A percentile compares a stretch with the other conserved stretches of the same genome.
phyloP scores from a whole-genome alignment of 257 asterid genomes.

The Capsicum rhomboideum region DNA sequence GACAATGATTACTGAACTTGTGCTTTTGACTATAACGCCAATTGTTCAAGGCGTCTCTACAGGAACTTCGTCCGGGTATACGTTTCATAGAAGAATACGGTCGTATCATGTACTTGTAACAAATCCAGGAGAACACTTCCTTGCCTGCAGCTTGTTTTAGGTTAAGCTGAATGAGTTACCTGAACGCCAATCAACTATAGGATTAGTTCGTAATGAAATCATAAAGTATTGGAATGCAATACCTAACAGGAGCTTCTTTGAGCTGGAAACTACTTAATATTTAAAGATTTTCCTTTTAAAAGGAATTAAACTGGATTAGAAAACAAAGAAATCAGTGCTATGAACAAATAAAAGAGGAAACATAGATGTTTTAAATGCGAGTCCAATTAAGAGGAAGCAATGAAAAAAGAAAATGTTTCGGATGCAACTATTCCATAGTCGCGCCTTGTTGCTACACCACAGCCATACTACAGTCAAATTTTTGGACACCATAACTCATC shows the following conservation, averaged over 20 bases:
- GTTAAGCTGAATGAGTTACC: conserved; percentile 1
- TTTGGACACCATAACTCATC: background rate
- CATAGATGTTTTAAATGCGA: background rate
- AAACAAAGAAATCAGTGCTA: background rate
- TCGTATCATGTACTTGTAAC: background rate
- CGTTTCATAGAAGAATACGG: background rate
- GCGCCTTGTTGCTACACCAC: background rate
- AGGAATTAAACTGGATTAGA: background rate
- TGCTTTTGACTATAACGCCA: background rate
- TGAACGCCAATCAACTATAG: background rate
- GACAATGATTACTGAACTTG: background rate
- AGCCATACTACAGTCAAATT: background rate
- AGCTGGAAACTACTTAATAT: background rate
- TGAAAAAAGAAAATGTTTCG: background rate
- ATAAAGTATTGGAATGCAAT: background rate
- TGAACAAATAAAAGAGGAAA: background rate
- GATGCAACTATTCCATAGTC: background rate
- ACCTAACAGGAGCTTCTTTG: background rate
- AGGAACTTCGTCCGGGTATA: background rate
- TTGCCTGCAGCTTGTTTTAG: conserved; percentile 2
- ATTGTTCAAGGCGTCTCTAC: background rate
- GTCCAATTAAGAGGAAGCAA: background rate
- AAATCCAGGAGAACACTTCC: background rate
- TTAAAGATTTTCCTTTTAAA: background rate
- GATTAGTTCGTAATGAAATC: background rate